Evolutionary conservation across 345 rosid genomes (phyloP).

Genomic region (Psidium friedrichsthalianum): DNA sequence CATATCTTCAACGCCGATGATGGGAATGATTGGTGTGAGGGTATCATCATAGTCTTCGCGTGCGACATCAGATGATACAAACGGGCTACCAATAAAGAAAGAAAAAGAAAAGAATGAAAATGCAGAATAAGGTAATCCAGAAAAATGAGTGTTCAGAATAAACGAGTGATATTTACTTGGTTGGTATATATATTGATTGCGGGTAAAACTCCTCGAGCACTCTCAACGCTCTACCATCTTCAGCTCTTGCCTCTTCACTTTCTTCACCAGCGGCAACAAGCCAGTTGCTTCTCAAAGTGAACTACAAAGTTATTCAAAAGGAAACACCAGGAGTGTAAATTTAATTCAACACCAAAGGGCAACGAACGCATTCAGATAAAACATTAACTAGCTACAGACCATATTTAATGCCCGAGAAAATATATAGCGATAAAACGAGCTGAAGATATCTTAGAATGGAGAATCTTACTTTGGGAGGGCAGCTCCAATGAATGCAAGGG

Average conservation of each 20-base stretch:
- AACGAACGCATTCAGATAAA: background rate
- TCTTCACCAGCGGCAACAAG: constrained; percentile 40
- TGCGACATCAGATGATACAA: constrained; percentile 21
- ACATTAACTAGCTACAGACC: background rate
- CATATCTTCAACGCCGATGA: constrained; percentile 46
- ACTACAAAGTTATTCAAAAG: constrained; percentile 12
- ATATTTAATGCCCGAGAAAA: background rate
- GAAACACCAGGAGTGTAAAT: background rate
- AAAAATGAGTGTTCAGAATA: background rate
- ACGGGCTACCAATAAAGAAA: constrained; percentile 24
- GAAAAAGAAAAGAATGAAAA: background rate
- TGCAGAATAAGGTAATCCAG: background rate
- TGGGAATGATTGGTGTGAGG: constrained; percentile 39
- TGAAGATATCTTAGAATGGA: background rate
- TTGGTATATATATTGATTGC: constrained; percentile 28
- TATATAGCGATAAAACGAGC: background rate
- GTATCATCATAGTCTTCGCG: constrained; percentile 32
- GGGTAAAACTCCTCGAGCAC: constrained; percentile 50
- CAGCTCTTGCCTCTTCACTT: constrained; percentile 30
- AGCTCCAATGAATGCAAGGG: background rate
- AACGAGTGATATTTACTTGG: constrained; percentile 11
- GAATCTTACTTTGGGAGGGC: background rate
- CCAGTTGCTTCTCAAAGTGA: constrained; percentile 22
- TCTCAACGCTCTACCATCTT: constrained; percentile 30
- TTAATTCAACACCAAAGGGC: background rate